Base-by-base conservation (phyloP, 352 stramenopile genomes). In the Globisporangium echinulatum region DNA sequence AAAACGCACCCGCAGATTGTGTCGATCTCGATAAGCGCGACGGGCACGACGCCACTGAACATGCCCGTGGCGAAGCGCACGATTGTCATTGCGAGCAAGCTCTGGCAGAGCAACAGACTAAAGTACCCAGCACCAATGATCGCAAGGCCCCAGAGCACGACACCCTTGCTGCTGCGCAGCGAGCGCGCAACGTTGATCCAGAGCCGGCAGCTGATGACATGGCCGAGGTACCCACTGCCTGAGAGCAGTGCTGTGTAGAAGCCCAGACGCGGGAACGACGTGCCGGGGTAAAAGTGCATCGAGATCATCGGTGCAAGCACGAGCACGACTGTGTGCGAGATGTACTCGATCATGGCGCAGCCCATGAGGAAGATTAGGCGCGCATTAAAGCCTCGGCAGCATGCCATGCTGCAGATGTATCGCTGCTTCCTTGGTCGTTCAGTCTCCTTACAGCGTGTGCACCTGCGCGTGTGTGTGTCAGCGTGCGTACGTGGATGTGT, bases 21-120 rank as follows among this genome's bases (percentile, higher is more conserved):
- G 64, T 92, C 83, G 25, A 90, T 90, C 61, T 92, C 80, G 49
- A 90, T 90, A 15, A 88, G 67, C 39, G 83, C 80, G 44, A 90
- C 79, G 4, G 83, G 81, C 14, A 85, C 62, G 15, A 90, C 83
- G 25, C 83, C 83, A 47, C 80, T 92, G 53, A 87, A 87, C 5
- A 92, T 66, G 1, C 83, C 83, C 4, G 78, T 92, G 7, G 79
- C 74, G 49, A 92, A 90, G 51, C 82, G 82, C 62, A 90, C 81
- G 33, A 92, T 71, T 9, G 75, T 71, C 71, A 92, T 90, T n/a
- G 80, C 79, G 38, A 88, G 44, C 49, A 92, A 60, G 63, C 75
- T 90, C 63, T 90, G 80, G 56, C 82, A 92, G 44, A 92, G 70
- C 43, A 92, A 52, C 49, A 92, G 55, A 54, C 82, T 88, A 61